Evolutionary conservation across 2,329 filamentous ascomycete genomes (phyloP), one percentile per base, ranked within the genome.

Genomic region (Rugonectria rugulosa): DNA sequence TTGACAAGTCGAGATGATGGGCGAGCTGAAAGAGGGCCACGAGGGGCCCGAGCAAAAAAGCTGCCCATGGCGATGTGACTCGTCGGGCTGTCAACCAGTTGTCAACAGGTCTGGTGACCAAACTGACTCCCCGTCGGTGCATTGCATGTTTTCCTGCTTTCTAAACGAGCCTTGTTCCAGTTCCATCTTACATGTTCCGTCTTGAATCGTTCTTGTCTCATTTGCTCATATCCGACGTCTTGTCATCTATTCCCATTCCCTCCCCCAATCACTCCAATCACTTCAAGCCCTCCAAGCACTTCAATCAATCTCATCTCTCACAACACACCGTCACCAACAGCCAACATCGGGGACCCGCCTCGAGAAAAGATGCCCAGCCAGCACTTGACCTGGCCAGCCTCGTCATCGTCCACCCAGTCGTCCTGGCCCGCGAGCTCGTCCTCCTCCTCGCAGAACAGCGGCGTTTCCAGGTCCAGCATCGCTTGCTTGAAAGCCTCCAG

Each of bases 381-480:
- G 65, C 89, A 92, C 40, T 79, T 80, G 24, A 91, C 83, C 11
- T 69, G 64, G 3, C 70, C 73, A 4, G 68, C 71, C 12, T 84
- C 79, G 2, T 79, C 80, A 21, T 79, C 78, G 24, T 77, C 77
- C 3, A 80, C 82, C 90, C 90, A 94, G 70, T 94, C 90, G 68
- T 94, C 90, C 65, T 84, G 82, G 9, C 88, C 89, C 6, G 77
- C 77, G 37, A 92, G 81, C 53, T 83, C 77, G 6, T 85, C 86
- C 66, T 90, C 83, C 15, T 86, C 79, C 2, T 89, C 62, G 69
- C 77, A 72, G 81, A 75, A 27, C 76, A 85, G 65, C 5, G 77
- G 73, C 29, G 60, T 67, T 11, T 71, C 82, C 14, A 84, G 74
- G 2, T 74, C 72, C 8, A 70, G 67, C 85, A 97, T 88, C 20